Conservation (phyloP, 192 early-diverging fungal genomes). For the Paraglomus occultum region DNA sequence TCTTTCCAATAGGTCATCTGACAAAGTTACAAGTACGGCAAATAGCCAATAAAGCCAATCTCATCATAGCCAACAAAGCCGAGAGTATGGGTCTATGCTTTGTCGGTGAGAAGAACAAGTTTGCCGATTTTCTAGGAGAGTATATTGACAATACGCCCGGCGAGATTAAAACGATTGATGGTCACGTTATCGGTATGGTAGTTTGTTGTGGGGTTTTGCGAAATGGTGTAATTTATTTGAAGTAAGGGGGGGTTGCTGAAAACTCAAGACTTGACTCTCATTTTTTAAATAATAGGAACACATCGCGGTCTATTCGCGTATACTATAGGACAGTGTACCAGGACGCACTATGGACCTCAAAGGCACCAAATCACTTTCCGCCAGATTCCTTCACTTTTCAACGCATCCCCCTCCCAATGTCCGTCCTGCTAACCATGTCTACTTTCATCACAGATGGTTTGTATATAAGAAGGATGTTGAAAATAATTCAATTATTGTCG, state of each 20-base stretch:
- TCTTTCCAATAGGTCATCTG: conserved; percentile 84
- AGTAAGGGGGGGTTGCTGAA: conserved; percentile 26
- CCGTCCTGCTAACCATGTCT: neutral
- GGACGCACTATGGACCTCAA: conserved; percentile 54
- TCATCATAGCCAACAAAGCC: conserved; percentile 62
- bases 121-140: conserved; percentile 72
- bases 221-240: conserved; percentile 38
- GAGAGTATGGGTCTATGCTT: conserved; percentile 99
- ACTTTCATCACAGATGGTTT: conserved; percentile 57
- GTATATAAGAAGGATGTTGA: conserved; percentile 65
- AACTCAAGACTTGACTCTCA: neutral
- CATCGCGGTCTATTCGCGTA: conserved; percentile 70
- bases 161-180: conserved; percentile 24
- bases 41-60: conserved; percentile 54
- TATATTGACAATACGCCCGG: conserved; percentile 33
- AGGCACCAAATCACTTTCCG: conserved; percentile 2
- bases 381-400: conserved; percentile 13
- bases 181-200: conserved; percentile 32
- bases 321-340: conserved; percentile 80
- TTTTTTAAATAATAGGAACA: conserved; percentile 38
- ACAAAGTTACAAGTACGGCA: conserved; percentile 71
- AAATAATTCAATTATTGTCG: conserved; percentile 68
- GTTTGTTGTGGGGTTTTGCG: conserved; percentile 43
- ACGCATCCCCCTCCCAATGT: neutral
- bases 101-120: conserved; percentile 76